Conservation (phyloP, 495 filamentous ascomycete genomes). For the Neurospora hispaniola region DNA sequence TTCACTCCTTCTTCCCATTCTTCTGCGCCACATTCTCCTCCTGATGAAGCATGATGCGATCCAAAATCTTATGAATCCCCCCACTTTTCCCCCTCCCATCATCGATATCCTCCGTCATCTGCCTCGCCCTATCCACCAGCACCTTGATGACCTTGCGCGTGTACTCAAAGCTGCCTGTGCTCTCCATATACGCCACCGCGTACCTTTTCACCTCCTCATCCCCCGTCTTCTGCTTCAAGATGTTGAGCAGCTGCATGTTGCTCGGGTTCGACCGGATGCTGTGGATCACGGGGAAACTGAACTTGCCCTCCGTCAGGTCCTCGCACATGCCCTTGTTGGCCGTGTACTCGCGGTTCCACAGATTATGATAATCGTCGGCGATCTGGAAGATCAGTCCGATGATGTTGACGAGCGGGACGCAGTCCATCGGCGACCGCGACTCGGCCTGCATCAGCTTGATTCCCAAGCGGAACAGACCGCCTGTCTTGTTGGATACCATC, state of each 20-base stretch:
- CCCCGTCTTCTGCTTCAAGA: slow-evolving; percentile 77
- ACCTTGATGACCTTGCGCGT: slow-evolving; percentile 58
- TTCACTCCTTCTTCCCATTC: neutral
- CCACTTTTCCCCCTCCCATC: slow-evolving; percentile 32
- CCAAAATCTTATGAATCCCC: slow-evolving; percentile 41
- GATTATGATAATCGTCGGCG: slow-evolving; percentile 91
- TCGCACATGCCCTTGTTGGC: slow-evolving; percentile 91
- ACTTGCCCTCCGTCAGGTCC: slow-evolving; percentile 96
- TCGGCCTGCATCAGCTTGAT: slow-evolving; percentile 96
- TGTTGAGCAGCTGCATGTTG: slow-evolving; percentile 80
- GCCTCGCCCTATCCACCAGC: slow-evolving; percentile 53
- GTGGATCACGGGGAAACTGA: slow-evolving; percentile 94
- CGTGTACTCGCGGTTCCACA: slow-evolving; percentile 61
- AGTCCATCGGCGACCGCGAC: slow-evolving; percentile 54
- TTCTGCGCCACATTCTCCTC: neutral
- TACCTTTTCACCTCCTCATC: slow-evolving; percentile 86
- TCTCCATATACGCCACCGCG: slow-evolving; percentile 86
- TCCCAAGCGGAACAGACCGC: slow-evolving; percentile 86
- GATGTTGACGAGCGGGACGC: slow-evolving; percentile 76
- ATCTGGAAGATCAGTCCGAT: slow-evolving; percentile 94
- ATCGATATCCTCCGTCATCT: slow-evolving; percentile 59
- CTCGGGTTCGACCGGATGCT: slow-evolving; percentile 71
- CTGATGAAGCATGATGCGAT: slow-evolving; percentile 20
- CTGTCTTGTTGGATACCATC: slow-evolving; percentile 98
- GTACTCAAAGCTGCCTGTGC: slow-evolving; percentile 81